Evolutionary conservation across 164 flowering plant genomes (phyloP).

Genomic region (Piper longum): DNA sequence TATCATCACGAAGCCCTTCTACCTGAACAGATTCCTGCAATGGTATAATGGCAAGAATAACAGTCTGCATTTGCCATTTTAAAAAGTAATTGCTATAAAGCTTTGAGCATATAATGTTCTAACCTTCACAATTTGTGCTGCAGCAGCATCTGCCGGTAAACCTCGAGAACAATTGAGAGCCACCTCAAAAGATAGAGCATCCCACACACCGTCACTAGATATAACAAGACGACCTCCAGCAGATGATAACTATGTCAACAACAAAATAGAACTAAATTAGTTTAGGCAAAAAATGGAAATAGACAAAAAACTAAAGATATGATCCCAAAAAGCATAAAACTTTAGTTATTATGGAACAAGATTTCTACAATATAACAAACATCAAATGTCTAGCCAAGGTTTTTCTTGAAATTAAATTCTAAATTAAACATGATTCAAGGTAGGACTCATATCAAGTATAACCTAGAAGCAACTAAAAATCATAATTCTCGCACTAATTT

Average conservation of each 20-base stretch:
- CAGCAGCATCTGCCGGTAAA: slow-evolving; percentile 76
- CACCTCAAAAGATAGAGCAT: slow-evolving; percentile 62
- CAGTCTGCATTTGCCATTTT: slow-evolving; percentile 1
- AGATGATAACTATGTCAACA: slow-evolving; percentile 54
- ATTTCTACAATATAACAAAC: too few relatives aligned
- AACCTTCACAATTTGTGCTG: slow-evolving; percentile 85
- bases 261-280: not conserved
- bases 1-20: slow-evolving; percentile 93
- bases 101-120: not conserved
- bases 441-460: too few relatives aligned
- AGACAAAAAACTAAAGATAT: too few relatives aligned
- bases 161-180: slow-evolving; percentile 78
- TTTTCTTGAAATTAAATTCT: too few relatives aligned
- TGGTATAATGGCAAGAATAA: slow-evolving; percentile 5
- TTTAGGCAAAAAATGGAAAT: too few relatives aligned
- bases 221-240: slow-evolving; percentile 88
- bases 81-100: not conserved
- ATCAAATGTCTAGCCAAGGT: too few relatives aligned
- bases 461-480: too few relatives aligned
- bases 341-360: too few relatives aligned
- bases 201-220: slow-evolving; percentile 99
- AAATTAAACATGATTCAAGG: too few relatives aligned
- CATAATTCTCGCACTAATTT: too few relatives aligned
- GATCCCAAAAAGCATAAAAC: too few relatives aligned
- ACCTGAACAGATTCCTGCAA: slow-evolving; percentile 64